Evolutionary conservation across 306 rosid species (phyloP).

Genomic region (Cucurbita moschata): DNA sequence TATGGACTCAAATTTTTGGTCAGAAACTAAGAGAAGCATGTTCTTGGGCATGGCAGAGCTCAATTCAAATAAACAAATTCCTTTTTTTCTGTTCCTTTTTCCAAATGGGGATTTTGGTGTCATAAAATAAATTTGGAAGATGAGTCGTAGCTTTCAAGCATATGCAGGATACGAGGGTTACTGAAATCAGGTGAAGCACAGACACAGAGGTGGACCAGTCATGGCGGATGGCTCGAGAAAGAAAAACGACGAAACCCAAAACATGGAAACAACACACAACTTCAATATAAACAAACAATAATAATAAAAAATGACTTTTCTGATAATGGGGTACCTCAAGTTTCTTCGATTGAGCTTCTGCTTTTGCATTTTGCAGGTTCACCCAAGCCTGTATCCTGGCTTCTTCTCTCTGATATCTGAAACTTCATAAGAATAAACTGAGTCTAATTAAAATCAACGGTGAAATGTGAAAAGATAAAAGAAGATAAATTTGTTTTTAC

Average conservation of each 20-base stretch:
- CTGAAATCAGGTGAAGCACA: slow-evolving; percentile 2
- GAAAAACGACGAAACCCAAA: not conserved
- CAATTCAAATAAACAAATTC: not conserved
- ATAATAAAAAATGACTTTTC: not conserved
- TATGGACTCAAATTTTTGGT: not conserved
- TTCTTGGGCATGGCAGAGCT: not conserved
- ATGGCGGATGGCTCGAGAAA: slow-evolving; percentile 66
- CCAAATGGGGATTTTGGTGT: not conserved
- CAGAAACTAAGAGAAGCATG: not conserved
- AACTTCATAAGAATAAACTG: not conserved
- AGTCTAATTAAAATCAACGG: not conserved
- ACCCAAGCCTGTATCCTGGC: slow-evolving; percentile 96
- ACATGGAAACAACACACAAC: not conserved
- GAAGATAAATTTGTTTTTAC: slow-evolving; percentile 15
- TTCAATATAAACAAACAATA: not conserved
- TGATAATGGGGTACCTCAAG: slow-evolving; percentile 57
- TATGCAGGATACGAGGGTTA: not conserved
- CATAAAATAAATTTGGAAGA: not conserved
- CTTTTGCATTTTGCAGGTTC: slow-evolving; percentile 91
- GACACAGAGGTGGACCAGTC: slow-evolving; percentile 22
- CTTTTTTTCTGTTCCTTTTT: not conserved
- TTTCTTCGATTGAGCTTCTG: slow-evolving; percentile 91
- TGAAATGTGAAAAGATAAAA: not conserved
- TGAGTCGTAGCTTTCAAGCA: not conserved
- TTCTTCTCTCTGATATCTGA: slow-evolving; percentile 93